Evolutionary conservation across 129 eudicot species (phyloP), one percentile per base, ranked within the genome.

Genomic region (Ambrosia trifida): DNA sequence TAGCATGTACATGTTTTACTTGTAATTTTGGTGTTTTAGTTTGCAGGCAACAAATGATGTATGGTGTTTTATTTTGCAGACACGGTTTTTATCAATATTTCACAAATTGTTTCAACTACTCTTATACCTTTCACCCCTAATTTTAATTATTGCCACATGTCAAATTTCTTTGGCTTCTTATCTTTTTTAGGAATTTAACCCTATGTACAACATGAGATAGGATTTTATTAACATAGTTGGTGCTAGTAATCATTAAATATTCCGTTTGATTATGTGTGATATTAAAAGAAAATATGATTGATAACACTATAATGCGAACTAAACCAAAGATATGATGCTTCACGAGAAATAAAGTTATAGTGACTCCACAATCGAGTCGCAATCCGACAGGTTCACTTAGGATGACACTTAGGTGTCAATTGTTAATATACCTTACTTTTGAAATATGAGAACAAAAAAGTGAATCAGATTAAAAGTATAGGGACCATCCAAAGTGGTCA

Each of bases 381-480:
- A 44, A 36, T 67, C 73, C 14, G 18, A 67, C 44, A 43, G 68
- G 68, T 49, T 67, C 47, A 62, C 47, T 62, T 45, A 30, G 57
- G 30, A 53, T 33, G 36, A 43, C 44, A 11, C 67, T 75, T 66
- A 12, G 74, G 36, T 14, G 69, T 46, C 68, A 11, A 44, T 44
- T 67, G 68, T 33, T 43, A 52, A 67, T 45, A 45, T 19, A 62
- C 40, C 41, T 13, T 46, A 73, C 76, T 66, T 75, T 41, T 51
- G 18, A 20, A 74, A 40, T 64, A 18, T 66, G 18, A 60, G 30
- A 17, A 33, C 62, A 52, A 53, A 38, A 66, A 66, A 18, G 73
- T 64, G 66, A 74, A 74, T 8, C 51, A 28, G 11, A 64, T 30
- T 16, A 52, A 52, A 51, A 51, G 44, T 5, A 66, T 54, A 75